Percentiles rank a stretch among this genome's conserved stretches.
Evolutionary conservation across 768 basidiomycete species (phyloP).

Genomic region (Termitomyces sp.): DNA sequence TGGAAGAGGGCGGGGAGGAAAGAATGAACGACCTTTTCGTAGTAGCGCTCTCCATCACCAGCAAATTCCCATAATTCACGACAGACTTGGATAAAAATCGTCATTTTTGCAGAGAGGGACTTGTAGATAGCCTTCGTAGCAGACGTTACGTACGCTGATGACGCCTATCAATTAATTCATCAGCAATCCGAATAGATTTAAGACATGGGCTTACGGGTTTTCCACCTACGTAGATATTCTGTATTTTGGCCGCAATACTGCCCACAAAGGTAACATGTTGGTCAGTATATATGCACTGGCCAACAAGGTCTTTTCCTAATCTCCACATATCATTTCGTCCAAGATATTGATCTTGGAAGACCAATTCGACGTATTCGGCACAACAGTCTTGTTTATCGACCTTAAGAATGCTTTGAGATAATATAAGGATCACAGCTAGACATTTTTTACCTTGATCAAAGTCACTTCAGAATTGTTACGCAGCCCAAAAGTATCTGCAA

Average conservation of each 20-base stretch:
- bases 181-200: neutral
- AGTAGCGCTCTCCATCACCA: constrained; percentile 91
- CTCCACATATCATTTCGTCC: constrained; percentile 98
- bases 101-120: constrained; percentile 86
- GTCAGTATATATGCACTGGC: constrained; percentile 74
- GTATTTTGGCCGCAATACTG: constrained; percentile 75
- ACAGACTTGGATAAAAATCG: constrained; percentile 95
- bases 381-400: constrained; percentile 57
- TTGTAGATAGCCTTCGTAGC: constrained; percentile 87
- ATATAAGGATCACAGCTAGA: neutral
- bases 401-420: constrained; percentile 28
- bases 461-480: constrained; percentile 69
- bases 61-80: constrained; percentile 96
- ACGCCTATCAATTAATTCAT: constrained; percentile 42
- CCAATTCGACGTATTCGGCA: constrained; percentile 82
- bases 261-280: constrained; percentile 87
- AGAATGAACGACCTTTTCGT: constrained; percentile 97
- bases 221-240: constrained; percentile 66
- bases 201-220: constrained; percentile 44
- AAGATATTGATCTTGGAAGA: constrained; percentile 92
- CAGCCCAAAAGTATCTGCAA: constrained; percentile 65
- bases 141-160: constrained; percentile 73
- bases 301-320: constrained; percentile 73
- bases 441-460: constrained; percentile 54
- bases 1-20: constrained; percentile 87